Evolutionary conservation across 1,139 yeast species (phyloP), one percentile per base, ranked within the genome.

Genomic region (Debaryomyces coudertii): DNA sequence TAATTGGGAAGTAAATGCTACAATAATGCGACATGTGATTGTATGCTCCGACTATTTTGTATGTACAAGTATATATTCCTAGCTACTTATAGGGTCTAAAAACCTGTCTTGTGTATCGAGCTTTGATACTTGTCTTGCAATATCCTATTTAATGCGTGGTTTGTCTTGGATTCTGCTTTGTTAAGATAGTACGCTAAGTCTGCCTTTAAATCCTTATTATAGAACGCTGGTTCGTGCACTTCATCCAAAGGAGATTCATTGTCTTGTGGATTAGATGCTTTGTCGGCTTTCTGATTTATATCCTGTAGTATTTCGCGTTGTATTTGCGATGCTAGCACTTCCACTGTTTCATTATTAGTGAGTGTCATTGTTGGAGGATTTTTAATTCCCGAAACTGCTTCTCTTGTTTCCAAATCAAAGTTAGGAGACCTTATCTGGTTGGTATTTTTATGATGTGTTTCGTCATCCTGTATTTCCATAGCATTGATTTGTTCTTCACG

Each of bases 111-210:
- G 27, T 15, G 30, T 24, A 36, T 36, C 20, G 40, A 35, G 7
- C 31, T 44, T 33, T 52, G 53, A 42, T 58, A 61, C 48, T 55
- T 59, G 38, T 57, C 58, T 41, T 61, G 71, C 7, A 67, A 52
- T 3, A 66, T 53, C 37, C 51, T 51, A 43, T 61, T 60, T 22
- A 73, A 50, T 3, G 66, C 73, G 33, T 51, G 50, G 22, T 65
- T 65, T 1, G 76, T 73, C 20, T 56, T 59, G 6, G 48, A 36
- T 28, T 60, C 55, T 7, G 77, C 78, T 44, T 55, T 52, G 22
- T 56, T 53, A 27, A 64, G 54, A 35, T 69, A 66, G 7, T 50
- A 52, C 3, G 55, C 53, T 27, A 74, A 47, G 33, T 71, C 73
- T 11, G 55, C 52, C 47, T 66, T 67, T 43, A 74, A 58, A 44